A percentile compares a stretch with the other conserved stretches of the same genome.
These are phyloP conservation scores for Fusarium coicis DNA, from an alignment of 2,329 filamentous ascomycete species.

Conservation along the genomic window DNA sequence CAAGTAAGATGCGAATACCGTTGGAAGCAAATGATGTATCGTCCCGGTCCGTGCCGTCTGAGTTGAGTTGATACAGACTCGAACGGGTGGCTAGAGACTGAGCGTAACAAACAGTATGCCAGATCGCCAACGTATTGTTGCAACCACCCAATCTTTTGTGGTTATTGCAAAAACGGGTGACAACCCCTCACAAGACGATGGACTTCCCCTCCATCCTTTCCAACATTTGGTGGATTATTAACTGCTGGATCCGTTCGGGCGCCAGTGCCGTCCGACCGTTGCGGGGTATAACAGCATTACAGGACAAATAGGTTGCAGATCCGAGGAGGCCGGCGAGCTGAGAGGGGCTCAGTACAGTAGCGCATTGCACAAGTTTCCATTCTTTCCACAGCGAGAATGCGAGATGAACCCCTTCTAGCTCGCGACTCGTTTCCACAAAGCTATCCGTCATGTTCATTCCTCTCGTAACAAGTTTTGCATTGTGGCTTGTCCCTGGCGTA, in stretches of 20 bases:
- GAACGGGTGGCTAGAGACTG: neutral
- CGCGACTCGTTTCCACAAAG: slow-evolving; percentile 15
- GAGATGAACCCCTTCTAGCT: slow-evolving; percentile 35
- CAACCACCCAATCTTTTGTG: neutral
- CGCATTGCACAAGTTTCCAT: slow-evolving; percentile 30
- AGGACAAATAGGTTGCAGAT: slow-evolving; percentile 44
- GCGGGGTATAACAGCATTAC: slow-evolving; percentile 40
- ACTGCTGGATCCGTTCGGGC: slow-evolving; percentile 38
- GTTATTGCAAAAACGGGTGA: slow-evolving; percentile 8
- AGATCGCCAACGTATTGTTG: neutral
- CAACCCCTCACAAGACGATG: slow-evolving; percentile 25
- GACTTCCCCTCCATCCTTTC: slow-evolving; percentile 24
- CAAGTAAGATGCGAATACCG: slow-evolving; percentile 1
- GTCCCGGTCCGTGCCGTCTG: slow-evolving; percentile 9
- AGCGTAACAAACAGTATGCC: neutral
- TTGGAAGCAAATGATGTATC: neutral
- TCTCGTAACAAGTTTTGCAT: slow-evolving; percentile 7
- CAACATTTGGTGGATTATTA: slow-evolving; percentile 20
- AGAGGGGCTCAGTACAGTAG: slow-evolving; percentile 30
- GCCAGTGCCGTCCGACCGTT: slow-evolving; percentile 44
- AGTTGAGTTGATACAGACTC: neutral
- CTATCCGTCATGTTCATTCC: slow-evolving; percentile 17
- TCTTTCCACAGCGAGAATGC: slow-evolving; percentile 36
- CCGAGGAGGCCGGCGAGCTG: slow-evolving; percentile 38
- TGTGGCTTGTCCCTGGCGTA: slow-evolving; percentile 16